Percentiles rank a stretch among this genome's conserved stretches.
These are phyloP conservation scores for Aspergillus nomiae DNA, from an alignment of 2,329 filamentous ascomycete species.

Conservation along the genomic window DNA sequence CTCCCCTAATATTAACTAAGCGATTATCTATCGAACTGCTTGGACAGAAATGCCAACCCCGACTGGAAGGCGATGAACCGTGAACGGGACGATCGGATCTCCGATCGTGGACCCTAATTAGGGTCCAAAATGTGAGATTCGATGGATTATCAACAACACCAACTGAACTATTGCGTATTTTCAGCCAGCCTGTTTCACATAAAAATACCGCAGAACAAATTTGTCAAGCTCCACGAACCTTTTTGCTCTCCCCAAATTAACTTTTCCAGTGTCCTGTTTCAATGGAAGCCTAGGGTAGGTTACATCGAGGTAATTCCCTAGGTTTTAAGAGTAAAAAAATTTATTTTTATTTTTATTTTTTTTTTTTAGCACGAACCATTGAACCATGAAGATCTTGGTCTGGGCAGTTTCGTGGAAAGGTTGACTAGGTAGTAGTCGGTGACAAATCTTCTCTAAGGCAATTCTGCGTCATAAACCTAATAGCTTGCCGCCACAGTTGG, in stretches of 20 bases:
- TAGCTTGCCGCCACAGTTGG: background rate
- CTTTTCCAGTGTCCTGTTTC: background rate
- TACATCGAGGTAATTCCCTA: background rate
- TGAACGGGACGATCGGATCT: constrained; percentile 4
- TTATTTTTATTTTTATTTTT: background rate
- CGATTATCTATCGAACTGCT: background rate
- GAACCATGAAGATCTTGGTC: constrained; percentile 1
- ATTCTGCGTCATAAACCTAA: background rate
- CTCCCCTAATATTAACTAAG: constrained; percentile 1
- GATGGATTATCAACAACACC: background rate
- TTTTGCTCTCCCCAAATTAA: background rate
- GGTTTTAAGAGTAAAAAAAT: background rate
- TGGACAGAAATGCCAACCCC: background rate
- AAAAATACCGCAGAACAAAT: background rate
- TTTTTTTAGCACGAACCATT: background rate
- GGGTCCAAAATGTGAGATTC: constrained; percentile 1
- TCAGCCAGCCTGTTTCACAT: background rate
- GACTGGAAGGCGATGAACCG: background rate
- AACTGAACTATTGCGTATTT: background rate
- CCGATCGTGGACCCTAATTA: constrained; percentile 1
- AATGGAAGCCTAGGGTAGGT: background rate
- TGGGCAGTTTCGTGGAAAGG: background rate
- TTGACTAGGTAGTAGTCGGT: background rate
- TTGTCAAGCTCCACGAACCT: background rate
- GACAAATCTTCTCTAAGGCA: constrained; percentile 2